A percentile compares a stretch with the other conserved stretches of the same genome.
Evolutionary conservation across 2,329 filamentous ascomycete genomes (phyloP).

Genomic region (Knufia petricola): DNA sequence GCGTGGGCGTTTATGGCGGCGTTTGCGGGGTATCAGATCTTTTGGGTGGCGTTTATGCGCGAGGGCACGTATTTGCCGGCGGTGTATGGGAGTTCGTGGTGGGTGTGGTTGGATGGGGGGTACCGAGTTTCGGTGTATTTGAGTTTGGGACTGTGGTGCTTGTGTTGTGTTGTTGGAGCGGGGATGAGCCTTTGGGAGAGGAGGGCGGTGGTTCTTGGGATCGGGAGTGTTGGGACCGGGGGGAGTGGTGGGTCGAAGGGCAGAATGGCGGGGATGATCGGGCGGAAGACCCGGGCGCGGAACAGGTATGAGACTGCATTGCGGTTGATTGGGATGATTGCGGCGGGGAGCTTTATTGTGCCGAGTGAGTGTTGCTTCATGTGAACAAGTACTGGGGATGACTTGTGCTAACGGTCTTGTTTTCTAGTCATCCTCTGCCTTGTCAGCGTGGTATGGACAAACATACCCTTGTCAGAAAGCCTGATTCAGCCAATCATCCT

Average conservation of each 20-base stretch:
- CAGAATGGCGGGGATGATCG: neutral
- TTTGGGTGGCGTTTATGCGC: neutral
- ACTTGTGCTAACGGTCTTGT: neutral
- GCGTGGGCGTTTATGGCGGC: neutral
- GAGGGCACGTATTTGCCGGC: neutral
- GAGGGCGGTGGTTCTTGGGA: neutral
- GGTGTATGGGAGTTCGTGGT: neutral
- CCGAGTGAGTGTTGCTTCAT: slow-evolving; percentile 7
- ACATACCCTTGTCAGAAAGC: neutral
- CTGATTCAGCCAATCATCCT: slow-evolving; percentile 5
- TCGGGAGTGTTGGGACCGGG: neutral
- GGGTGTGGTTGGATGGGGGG: neutral
- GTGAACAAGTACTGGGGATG: too few relatives aligned
- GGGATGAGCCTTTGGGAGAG: neutral
- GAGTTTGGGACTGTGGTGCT: slow-evolving; percentile 5
- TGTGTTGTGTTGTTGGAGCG: neutral
- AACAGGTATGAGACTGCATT: slow-evolving; percentile 4
- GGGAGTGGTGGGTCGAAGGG: neutral
- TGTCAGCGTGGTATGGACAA: neutral
- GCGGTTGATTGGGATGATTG: neutral
- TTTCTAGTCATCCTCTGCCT: neutral
- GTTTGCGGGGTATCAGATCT: neutral
- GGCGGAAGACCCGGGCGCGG: neutral
- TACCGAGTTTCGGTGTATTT: neutral
- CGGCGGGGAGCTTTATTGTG: slow-evolving; percentile 3